A percentile compares a stretch with the other conserved stretches of the same genome.
Evolutionary conservation across 495 filamentous ascomycete genomes (phyloP).

Genomic region (Tuber umbilicatum): DNA sequence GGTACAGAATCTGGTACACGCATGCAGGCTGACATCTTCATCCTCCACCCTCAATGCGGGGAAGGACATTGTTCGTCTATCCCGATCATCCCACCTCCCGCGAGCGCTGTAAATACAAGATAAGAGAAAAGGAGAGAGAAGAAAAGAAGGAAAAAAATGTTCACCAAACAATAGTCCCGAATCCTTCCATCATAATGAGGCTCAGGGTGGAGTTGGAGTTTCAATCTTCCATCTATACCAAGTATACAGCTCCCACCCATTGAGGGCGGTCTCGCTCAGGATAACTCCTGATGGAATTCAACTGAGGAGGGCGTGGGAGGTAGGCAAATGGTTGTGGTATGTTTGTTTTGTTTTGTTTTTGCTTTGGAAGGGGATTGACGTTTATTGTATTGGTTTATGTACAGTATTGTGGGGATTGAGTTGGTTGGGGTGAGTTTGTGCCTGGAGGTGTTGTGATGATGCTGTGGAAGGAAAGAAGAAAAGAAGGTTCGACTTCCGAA

Average conservation of each 20-base stretch:
- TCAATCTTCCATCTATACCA: background rate
- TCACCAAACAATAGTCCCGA: background rate
- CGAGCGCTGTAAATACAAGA: background rate
- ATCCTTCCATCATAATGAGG: background rate
- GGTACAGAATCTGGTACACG: background rate
- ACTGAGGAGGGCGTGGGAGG: slow-evolving; percentile 7
- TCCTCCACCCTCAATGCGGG: background rate
- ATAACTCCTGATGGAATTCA: slow-evolving; percentile 4
- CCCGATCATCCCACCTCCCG: background rate
- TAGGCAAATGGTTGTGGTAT: slow-evolving; percentile 9
- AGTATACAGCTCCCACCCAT: slow-evolving; percentile 5
- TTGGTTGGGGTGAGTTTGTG: background rate
- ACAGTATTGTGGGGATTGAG: background rate
- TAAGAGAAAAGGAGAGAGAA: background rate
- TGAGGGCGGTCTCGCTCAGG: background rate
- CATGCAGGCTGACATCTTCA: slow-evolving; percentile 1
- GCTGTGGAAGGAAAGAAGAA: background rate
- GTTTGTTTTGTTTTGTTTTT: background rate
- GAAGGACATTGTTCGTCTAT: background rate
- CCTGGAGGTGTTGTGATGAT: background rate
- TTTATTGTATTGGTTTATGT: background rate
- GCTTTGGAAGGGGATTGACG: background rate
- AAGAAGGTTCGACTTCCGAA: background rate
- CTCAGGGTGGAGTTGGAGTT: slow-evolving; percentile 8
- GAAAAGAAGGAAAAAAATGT: background rate